Evolutionary conservation across 2,329 filamentous ascomycete species (phyloP).

Genomic region (Verticillium nonalfalfae): DNA sequence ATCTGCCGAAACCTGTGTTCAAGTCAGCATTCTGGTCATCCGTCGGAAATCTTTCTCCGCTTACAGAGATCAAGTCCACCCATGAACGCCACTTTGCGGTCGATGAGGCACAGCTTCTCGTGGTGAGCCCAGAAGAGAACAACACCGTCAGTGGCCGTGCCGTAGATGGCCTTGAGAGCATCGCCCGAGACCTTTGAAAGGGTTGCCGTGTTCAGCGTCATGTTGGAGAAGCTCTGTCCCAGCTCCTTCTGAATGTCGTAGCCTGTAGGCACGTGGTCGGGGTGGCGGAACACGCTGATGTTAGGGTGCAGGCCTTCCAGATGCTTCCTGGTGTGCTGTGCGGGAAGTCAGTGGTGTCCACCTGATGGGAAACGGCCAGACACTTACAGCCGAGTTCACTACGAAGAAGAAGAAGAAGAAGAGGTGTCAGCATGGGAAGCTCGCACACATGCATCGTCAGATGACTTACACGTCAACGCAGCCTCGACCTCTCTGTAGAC

Average conservation of each 20-base stretch:
- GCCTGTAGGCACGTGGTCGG: conserved; percentile 75
- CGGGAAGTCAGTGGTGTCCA: background rate
- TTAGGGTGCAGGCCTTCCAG: conserved; percentile 75
- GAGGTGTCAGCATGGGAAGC: conserved; percentile 7
- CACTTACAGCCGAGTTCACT: conserved; percentile 37
- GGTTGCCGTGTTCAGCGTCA: conserved; percentile 41
- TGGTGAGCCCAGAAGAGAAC: conserved; percentile 92
- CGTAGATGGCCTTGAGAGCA: conserved; percentile 72
- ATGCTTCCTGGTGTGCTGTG: conserved; percentile 68
- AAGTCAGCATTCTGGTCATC: conserved; percentile 14
- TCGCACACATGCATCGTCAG: conserved; percentile 18
- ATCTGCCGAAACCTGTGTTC: conserved; percentile 66
- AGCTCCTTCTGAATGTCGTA: conserved; percentile 64
- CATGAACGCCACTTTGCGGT: conserved; percentile 81
- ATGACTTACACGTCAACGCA: conserved; percentile 66
- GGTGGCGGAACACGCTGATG: conserved; percentile 84
- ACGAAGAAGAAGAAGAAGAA: background rate
- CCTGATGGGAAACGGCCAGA: conserved; percentile 44
- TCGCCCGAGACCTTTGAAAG: conserved; percentile 64
- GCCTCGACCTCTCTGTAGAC: conserved; percentile 90
- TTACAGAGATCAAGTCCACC: conserved; percentile 76
- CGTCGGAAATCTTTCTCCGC: no score
- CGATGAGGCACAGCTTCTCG: conserved; percentile 81
- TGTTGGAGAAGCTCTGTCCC: conserved; percentile 48
- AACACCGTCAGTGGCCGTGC: conserved; percentile 65